These are phyloP conservation scores for Andrographis paniculata DNA, from an alignment of 305 asterid genomes.

Conservation along the genomic window DNA sequence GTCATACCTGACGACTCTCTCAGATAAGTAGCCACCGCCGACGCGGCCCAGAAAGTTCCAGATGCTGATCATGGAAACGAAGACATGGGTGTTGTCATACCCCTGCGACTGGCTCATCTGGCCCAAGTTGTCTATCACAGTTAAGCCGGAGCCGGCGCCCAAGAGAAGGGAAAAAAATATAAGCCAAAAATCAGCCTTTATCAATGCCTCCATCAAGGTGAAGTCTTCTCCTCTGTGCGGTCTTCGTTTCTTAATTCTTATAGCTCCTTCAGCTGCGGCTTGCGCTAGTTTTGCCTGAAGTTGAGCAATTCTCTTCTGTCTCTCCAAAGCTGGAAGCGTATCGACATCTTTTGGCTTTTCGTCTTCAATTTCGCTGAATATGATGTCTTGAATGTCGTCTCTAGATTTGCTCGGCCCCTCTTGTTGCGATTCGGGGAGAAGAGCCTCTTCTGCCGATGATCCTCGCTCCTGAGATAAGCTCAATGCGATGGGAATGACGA, in stretches of 20 bases:
- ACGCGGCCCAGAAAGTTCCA: conserved; percentile 87
- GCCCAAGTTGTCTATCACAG: conserved; percentile 87
- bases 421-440: conserved; percentile 38
- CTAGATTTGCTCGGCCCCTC: conserved; percentile 35
- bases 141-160: conserved; percentile 92
- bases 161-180: conserved; percentile 72
- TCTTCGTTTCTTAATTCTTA: conserved; percentile 67
- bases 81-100: conserved; percentile 57
- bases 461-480: conserved; percentile 33
- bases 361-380: conserved; percentile 81
- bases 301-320: conserved; percentile 74
- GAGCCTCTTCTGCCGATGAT: conserved; percentile 45
- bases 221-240: conserved; percentile 94
- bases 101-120: conserved; percentile 88
- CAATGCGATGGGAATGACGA: conserved; percentile 51
- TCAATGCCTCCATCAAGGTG: conserved; percentile 74
- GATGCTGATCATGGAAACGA: conserved; percentile 90
- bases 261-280: conserved; percentile 98
- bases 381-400: conserved; percentile 41
- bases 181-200: conserved; percentile 92
- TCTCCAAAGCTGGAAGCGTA: conserved; percentile 51
- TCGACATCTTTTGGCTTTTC: conserved; percentile 73
- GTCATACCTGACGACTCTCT: conserved; percentile 63
- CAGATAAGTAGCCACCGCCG: conserved; percentile 92
- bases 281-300: conserved; percentile 68